Conservation (phyloP, 345 rosid genomes). For the Pistacia vera region DNA sequence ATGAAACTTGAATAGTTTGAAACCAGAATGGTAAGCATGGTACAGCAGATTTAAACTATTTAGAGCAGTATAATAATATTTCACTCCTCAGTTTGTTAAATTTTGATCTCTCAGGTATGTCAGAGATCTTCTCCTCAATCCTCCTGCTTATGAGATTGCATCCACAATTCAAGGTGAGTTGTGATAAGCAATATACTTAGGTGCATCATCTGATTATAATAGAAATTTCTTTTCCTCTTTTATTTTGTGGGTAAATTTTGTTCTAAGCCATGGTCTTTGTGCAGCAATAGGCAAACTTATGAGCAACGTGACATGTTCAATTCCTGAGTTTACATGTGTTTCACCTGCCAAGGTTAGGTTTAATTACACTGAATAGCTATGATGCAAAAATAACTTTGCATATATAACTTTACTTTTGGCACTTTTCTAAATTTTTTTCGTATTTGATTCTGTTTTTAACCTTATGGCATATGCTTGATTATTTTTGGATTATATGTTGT, state of each 20-base stretch:
- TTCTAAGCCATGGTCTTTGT: slow-evolving; percentile 21
- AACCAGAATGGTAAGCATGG: background rate
- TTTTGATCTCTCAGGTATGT: slow-evolving; percentile 55
- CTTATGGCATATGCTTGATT: background rate
- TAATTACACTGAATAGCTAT: slow-evolving; percentile 14
- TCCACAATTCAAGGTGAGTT: slow-evolving; percentile 77
- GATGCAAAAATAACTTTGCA: slow-evolving; percentile 10
- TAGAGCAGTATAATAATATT: background rate
- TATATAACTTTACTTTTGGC: background rate
- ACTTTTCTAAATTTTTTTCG: background rate
- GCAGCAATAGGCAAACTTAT: slow-evolving; percentile 90
- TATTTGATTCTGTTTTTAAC: background rate
- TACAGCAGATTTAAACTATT: background rate
- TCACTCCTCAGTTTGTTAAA: slow-evolving; percentile 15
- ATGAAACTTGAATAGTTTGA: background rate
- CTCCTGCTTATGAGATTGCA: slow-evolving; percentile 91
- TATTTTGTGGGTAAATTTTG: slow-evolving; percentile 2
- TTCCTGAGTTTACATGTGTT: slow-evolving; percentile 91
- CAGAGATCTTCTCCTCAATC: slow-evolving; percentile 94
- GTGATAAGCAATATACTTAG: background rate
- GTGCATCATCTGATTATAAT: background rate
- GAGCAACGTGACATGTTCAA: slow-evolving; percentile 73
- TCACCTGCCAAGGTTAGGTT: slow-evolving; percentile 83
- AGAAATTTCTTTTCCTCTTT: background rate
- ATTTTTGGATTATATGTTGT: background rate